A percentile compares a stretch with the other conserved stretches of the same genome.
Conservation (phyloP, 495 filamentous ascomycete species). For the Lentithecium fluviatile region DNA sequence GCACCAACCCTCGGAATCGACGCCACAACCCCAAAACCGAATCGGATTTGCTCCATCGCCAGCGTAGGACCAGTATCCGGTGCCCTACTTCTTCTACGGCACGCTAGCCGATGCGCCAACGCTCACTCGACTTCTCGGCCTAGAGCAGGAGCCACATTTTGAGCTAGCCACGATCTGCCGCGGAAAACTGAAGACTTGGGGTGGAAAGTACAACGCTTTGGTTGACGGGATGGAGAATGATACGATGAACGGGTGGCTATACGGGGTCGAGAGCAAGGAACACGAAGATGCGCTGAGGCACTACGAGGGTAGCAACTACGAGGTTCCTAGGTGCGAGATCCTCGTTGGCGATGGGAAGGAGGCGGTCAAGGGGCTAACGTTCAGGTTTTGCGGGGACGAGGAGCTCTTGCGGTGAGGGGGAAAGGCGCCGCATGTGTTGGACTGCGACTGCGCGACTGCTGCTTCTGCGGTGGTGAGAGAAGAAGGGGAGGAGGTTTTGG, state of each 20-base stretch:
- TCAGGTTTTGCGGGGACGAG: slow-evolving; percentile 9
- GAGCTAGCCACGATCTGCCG: slow-evolving; percentile 33
- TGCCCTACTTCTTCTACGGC: slow-evolving; percentile 48
- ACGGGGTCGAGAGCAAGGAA: slow-evolving; percentile 38
- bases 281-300: slow-evolving; percentile 44
- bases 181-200: slow-evolving; percentile 43
- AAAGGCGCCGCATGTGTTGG: no score
- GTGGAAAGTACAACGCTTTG: slow-evolving; percentile 46
- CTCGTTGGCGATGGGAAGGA: background rate
- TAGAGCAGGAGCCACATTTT: slow-evolving; percentile 27
- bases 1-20: slow-evolving; percentile 48
- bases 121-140: slow-evolving; percentile 30
- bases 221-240: slow-evolving; percentile 38
- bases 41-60: background rate
- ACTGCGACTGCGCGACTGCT: no score
- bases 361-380: slow-evolving; percentile 9
- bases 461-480: no score
- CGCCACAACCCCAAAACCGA: slow-evolving; percentile 44
- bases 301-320: slow-evolving; percentile 48
- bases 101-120: slow-evolving; percentile 36
- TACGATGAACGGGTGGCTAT: slow-evolving; percentile 42
- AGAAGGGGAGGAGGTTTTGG: no score
- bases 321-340: slow-evolving; percentile 48
- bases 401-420: background rate
- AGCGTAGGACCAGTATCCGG: slow-evolving; percentile 44